Base-by-base conservation (phyloP, 1,284 basidiomycete species). In the Earliella scabrosa region DNA sequence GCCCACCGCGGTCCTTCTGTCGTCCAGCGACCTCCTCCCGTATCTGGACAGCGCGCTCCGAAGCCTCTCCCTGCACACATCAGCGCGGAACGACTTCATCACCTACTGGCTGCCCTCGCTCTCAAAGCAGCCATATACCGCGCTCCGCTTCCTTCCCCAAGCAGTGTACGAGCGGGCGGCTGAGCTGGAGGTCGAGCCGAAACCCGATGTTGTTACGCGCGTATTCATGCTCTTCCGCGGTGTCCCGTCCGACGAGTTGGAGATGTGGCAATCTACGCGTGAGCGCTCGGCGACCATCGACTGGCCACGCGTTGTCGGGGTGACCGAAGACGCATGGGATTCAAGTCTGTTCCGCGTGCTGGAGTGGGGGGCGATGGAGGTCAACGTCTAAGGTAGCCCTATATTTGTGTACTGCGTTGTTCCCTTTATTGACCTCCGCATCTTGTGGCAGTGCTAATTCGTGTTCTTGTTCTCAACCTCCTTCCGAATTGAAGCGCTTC, bases 211-310 rank as follows among this genome's bases (percentile, higher is more conserved):
- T 23, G 66, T 76, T 8, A 77, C 73, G 0, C 73, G 79, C 7
- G 69, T 81, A 4, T 80, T 80, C 59, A 77, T 82, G 75, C 63
- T 81, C 8, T 80, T 79, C 68, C 65, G 67, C 18, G 76, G 75
- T 7, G 66, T 80, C 20, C 56, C 3, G 63, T 71, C 6, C 18
- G 65, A 2, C n/a, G n/a, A n/a, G n/a, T n/a, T n/a, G 50, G 35
- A 9, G 27, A 1, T 73, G 72, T 71, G n/a, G n/a, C 3, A 52
- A 44, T 1, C 66, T 68, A 18, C 35, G 41, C 2, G 29, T 18
- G n/a, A 56, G 67, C 2, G 67, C 63, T 4, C 13, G 7, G 24
- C 31, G 7, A 53, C 52, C 1, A 44, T 43, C 2, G 49, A 63
- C 23, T 71, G 68, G 64, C 45, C 40, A 21, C 46, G 52, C 7